These are phyloP conservation scores for Puccinia novopanici DNA, from an alignment of 1,284 basidiomycete species.

Conservation along the genomic window DNA sequence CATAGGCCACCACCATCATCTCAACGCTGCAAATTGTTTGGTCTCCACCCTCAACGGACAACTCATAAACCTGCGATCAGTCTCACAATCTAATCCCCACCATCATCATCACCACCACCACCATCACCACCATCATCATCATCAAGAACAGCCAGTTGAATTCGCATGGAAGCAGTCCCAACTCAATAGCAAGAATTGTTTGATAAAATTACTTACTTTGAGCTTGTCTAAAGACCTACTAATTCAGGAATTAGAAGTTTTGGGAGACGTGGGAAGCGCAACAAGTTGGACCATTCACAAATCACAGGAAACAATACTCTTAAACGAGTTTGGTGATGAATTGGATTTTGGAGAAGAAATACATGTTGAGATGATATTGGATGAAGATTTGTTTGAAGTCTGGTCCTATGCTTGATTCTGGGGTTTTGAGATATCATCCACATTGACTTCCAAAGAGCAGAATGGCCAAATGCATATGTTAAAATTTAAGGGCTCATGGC, in stretches of 20 bases:
- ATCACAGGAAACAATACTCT: not conserved
- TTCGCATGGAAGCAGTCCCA: slow-evolving; percentile 14
- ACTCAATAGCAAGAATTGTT: not conserved
- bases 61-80: slow-evolving; percentile 8
- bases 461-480: not conserved
- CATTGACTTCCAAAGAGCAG: not conserved
- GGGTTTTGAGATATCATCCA: not conserved
- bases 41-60: slow-evolving; percentile 20
- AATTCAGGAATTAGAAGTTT: slow-evolving; percentile 22
- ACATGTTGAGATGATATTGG: slow-evolving; percentile 3
- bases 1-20: not conserved
- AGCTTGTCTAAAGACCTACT: slow-evolving; percentile 28
- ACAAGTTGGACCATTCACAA: slow-evolving; percentile 23
- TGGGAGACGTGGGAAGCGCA: not conserved
- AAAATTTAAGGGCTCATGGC: no score
- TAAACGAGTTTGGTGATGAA: slow-evolving; percentile 7
- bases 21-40: slow-evolving; percentile 1
- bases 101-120: no score
- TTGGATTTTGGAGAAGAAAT: slow-evolving; percentile 23
- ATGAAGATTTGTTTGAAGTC: slow-evolving; percentile 16
- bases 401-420: slow-evolving; percentile 33
- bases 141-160: slow-evolving; percentile 5
- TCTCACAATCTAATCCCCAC: not conserved
- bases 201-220: slow-evolving; percentile 27
- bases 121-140: slow-evolving; percentile 31